Base-by-base conservation (phyloP, 2,329 filamentous ascomycete species). In the Fusarium albosuccineum region DNA sequence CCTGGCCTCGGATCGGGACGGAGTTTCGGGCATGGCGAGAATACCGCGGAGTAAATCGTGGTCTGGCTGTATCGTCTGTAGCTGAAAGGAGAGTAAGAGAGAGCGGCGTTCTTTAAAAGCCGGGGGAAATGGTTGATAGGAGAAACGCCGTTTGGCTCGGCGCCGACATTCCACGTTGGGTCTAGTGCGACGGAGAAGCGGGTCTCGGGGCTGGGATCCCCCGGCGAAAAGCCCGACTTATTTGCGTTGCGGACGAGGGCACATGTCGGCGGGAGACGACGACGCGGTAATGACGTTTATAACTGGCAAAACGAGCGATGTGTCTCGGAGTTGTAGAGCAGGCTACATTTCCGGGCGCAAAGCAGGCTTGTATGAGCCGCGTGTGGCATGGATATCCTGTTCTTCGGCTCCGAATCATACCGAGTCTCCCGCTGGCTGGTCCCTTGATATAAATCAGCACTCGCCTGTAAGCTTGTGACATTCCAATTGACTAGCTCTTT, bases 161-260 rank as follows among this genome's bases (percentile, higher is more conserved):
- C 34, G 56, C 68, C 68, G 68, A 71, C 29, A 42, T 71, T n/a
- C 68, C 56, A 1, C 3, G 40, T 51, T 6, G 2, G 46, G 68
- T 27, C 17, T 69, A 69, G 65, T 0, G 0, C 2, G 30, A 13
- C 6, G 1, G 2, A 33, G 0, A 14, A 14, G 49, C 17, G 37
- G 60, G 7, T 16, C n/a, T 2, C 7, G 11, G n/a, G n/a, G 34
- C 46, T 4, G 27, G 46, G 46, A 27, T 50, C 22, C 17, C 33
- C 36, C 3, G 17, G 6, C 17, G 13, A 14, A 10, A 27, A 13
- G 34, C 22, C 9, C 46, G 6, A 4, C 2, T 3, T 9, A 26
- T 17, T 51, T 53, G 59, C 17, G 17, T n/a, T 29, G 16, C 30
- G 17, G 33, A 22, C 37, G 30, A 27, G 14, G 11, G 6, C 30